Evolutionary conservation across 192 early-diverging fungal genomes (phyloP), one percentile per base, ranked within the genome.

Genomic region (Entomortierella lignicola): DNA sequence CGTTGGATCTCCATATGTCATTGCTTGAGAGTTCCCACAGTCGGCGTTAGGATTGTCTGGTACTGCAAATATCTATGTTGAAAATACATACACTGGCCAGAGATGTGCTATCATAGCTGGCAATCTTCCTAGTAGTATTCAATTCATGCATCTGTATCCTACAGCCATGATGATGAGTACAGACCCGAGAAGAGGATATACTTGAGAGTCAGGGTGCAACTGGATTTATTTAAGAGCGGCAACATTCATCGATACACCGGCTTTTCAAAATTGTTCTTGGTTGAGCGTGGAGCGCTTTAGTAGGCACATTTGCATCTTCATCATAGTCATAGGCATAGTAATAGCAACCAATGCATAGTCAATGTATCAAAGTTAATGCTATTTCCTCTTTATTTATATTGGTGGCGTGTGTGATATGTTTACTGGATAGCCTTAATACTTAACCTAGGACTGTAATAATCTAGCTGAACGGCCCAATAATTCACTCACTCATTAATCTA

Each of bases 1-100:
- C 64, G 61, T 77, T 10, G 74, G 74, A 0, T 66, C 74, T n/a
- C 74, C 74, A 2, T 77, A 77, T n/a, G 66, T 77, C 34, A 30
- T 77, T 48, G 66, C 60, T 20, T 77, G 74, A 66, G 44, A 56
- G 4, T 63, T 69, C 30, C 74, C 74, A 32, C 23, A 48, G 13
- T 39, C 50, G 4, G 65, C 53, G 11, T 39, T 59, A 6, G 66
- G 55, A 12, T 27, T 77, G 18, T 53, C 60, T 3, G 74, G 74
- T 8, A 21, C 4, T 0, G 66, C 64, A 12, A 77, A 55, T 37
- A 61, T 77, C 12, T 69, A 69, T 60, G 67, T 77, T 8, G 74
- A 77, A 41, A 66, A 77, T 52, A 66, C 61, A 20, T 48, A 57
- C 21, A 69, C 74, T 2, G 66, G 54, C 27, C 51, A 77, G 50